Evolutionary conservation across 75 land plant genomes (phyloP).

Genomic region (Gnetum montanum): DNA sequence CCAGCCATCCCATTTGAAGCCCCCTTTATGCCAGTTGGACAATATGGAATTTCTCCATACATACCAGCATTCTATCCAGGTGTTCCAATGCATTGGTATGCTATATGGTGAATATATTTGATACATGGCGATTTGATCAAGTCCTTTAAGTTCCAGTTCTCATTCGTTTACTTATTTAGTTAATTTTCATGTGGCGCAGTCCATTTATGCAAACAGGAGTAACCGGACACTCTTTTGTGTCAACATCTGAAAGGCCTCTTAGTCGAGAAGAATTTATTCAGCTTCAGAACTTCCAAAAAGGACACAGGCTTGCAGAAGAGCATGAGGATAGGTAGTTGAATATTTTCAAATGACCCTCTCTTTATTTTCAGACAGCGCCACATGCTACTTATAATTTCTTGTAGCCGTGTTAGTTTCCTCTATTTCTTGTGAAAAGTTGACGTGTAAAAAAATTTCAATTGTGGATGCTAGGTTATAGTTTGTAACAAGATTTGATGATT

Average conservation of each 20-base stretch:
- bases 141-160: background rate
- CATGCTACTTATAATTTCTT: background rate
- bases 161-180: background rate
- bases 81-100: slow-evolving; percentile 44
- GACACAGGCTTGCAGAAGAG: slow-evolving; percentile 22
- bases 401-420: background rate
- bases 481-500: background rate
- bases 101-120: background rate
- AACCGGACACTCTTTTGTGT: slow-evolving; percentile 14
- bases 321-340: slow-evolving; percentile 26
- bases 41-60: slow-evolving; percentile 42
- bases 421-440: background rate
- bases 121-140: background rate
- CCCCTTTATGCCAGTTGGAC: slow-evolving; percentile 36
- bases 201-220: slow-evolving; percentile 27
- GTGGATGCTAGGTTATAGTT: background rate
- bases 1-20: slow-evolving; percentile 47
- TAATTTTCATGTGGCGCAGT: slow-evolving; percentile 12
- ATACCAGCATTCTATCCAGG: slow-evolving; percentile 57
- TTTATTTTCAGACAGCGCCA: background rate
- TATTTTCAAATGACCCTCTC: background rate
- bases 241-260: slow-evolving; percentile 32
- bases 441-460: background rate
- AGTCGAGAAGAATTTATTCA: slow-evolving; percentile 50
- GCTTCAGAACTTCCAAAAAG: slow-evolving; percentile 33